Evolutionary conservation across 495 filamentous ascomycete species (phyloP), one percentile per base, ranked within the genome.

Genomic region (Neurospora sp.): DNA sequence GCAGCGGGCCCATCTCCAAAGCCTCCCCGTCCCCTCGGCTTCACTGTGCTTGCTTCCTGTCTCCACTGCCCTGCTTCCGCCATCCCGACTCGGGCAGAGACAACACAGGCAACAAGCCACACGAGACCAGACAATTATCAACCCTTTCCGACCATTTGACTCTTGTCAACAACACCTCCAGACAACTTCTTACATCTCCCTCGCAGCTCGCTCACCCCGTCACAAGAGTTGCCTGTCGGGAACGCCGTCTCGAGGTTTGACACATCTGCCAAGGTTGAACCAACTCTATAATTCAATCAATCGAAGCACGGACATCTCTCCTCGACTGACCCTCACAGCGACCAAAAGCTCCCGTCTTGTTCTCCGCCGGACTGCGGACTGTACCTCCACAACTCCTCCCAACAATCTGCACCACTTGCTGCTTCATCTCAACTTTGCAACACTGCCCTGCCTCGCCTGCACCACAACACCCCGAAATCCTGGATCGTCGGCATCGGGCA

Each of bases 11-110:
- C 54, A 62, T 35, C 54, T 62, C 54, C 54, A 62, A 31, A 62
- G 54, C 12, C 46, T 44, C 31, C 31, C 31, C 31, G 31, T 46
- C 39, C 70, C 69, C 59, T n/a, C n/a, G n/a, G n/a, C n/a, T 70
- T 71, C 35, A 39, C 48, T 54, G 46, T 48, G 46, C 46, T 48
- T 23, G 46, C 69, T 44, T 48, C 41, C 39, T 59, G 48, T 66
- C 69, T 70, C 75, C 72, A 72, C 66, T 39, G 54, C 66, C 66
- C 48, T 42, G 40, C 62, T 71, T n/a, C 66, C 40, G 31, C 69
- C 39, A 39, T 42, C 72, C 42, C 66, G 62, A 69, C 75, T 46
- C 41, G 70, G 59, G 48, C 42, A 46, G 18, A n/a, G 42, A 46
- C 40, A 72, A 69, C 44, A 73, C 48, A 5, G 20, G n/a, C 44